Base-by-base conservation (phyloP, 2,329 filamentous ascomycete species). In the Rutstroemia sp. region DNA sequence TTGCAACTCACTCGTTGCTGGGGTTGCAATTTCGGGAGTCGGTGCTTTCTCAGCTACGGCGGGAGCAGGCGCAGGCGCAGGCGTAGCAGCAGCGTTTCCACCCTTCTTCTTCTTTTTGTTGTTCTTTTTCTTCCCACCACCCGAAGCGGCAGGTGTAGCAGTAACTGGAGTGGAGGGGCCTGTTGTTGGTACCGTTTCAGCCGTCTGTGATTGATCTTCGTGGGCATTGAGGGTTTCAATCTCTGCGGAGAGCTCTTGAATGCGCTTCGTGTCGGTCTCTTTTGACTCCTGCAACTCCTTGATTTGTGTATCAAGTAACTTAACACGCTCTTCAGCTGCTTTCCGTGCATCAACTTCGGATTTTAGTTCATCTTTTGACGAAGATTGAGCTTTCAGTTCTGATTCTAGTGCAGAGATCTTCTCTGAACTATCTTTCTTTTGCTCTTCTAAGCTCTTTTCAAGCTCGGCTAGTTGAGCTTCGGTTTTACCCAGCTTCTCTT, bases 121-220 rank as follows among this genome's bases (percentile, higher is more conserved):
- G 62, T 91, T 95, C 71, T 89, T 92, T 72, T 89, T 95, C 73
- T 91, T 92, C 58, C 74, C 73, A 14, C 67, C 71, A 14, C 72
- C 68, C 3, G 69, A 67, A 39, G 58, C 71, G 9, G 72, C 67
- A 7, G 69, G 67, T 25, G 58, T 23, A 34, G 30, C 30, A 34
- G 30, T 34, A 12, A 34, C 30, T 16, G 51, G 42, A 17, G 47
- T 90, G 60, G 74, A 72, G 8, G 74, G 69, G n/a, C 67, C 71
- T 10, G 73, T 17, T 47, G 58, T 19, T 34, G 60, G 14, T 7
- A 47, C 42, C 8, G 58, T 38, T 48, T 61, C 62, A 30, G 52
- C 27, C 2, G 40, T 25, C 36, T 57, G 56, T 10, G 54, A 47
- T 30, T 56, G 42, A 14, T 60, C 58, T 46, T 61, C 58, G 5